Percentiles rank a stretch among this genome's conserved stretches.
These are phyloP conservation scores for Alternaria sp. DNA, from an alignment of 2,329 filamentous ascomycete genomes.

Conservation along the genomic window DNA sequence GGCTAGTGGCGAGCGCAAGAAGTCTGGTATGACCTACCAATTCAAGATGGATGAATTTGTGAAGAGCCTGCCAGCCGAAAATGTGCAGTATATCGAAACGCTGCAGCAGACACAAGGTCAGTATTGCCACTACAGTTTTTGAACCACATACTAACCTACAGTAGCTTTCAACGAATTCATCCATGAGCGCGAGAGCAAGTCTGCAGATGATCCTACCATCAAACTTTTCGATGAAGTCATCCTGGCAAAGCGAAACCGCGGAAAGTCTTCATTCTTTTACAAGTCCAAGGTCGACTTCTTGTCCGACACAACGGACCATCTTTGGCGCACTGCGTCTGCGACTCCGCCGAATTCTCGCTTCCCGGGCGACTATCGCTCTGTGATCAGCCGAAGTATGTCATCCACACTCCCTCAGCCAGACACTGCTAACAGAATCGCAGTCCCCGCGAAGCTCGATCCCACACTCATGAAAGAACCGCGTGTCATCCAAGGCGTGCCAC, in stretches of 20 bases:
- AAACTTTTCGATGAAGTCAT: conserved; percentile 86
- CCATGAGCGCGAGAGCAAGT: conserved; percentile 74
- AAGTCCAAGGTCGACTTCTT: conserved; percentile 68
- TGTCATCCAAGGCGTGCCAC: conserved; percentile 85
- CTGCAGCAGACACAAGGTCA: conserved; percentile 69
- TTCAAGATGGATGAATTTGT: conserved; percentile 73
- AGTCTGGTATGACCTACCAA: conserved; percentile 65
- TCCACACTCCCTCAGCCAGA: background rate
- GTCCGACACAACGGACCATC: conserved; percentile 75
- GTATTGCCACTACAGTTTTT: conserved; percentile 4
- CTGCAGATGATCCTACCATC: conserved; percentile 67
- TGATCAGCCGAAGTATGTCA: conserved; percentile 57
- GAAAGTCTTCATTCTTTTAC: conserved; percentile 69
- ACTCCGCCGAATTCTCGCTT: conserved; percentile 62
- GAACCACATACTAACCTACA: conserved; percentile 11
- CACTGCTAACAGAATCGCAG: conserved; percentile 58
- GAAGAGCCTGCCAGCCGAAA: conserved; percentile 68
- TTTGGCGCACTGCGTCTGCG: conserved; percentile 73
- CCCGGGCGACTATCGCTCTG: conserved; percentile 60
- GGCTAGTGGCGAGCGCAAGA: conserved; percentile 66
- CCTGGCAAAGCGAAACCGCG: conserved; percentile 74
- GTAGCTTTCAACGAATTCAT: conserved; percentile 82
- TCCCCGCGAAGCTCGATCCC: conserved; percentile 83
- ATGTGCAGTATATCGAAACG: conserved; percentile 67
- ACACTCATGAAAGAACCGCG: conserved; percentile 90